Evolutionary conservation across 768 basidiomycete genomes (phyloP).

Genomic region (Mycena latifolia): DNA sequence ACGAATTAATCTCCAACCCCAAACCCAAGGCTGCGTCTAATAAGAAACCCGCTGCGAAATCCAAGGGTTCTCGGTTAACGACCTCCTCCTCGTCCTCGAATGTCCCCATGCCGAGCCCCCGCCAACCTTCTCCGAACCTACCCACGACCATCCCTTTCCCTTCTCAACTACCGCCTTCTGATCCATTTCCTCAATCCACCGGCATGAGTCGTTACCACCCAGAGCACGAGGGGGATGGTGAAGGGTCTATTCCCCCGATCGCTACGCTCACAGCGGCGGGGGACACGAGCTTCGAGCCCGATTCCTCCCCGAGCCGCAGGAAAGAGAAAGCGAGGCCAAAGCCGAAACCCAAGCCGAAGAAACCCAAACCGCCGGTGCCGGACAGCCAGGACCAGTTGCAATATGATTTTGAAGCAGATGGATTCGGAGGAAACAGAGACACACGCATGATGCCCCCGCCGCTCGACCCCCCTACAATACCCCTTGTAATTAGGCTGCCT

Average conservation of each 20-base stretch:
- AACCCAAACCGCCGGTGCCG: background rate
- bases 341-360: constrained; percentile 1
- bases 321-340: constrained; percentile 1
- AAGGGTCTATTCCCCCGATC: constrained; percentile 22
- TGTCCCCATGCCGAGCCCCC: constrained; percentile 16
- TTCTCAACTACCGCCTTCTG: constrained; percentile 30
- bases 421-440: background rate
- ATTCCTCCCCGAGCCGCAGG: constrained; percentile 11
- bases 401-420: background rate
- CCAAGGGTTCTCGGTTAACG: background rate
- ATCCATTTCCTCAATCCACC: constrained; percentile 30
- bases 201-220: constrained; percentile 10
- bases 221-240: constrained; percentile 3
- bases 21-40: background rate
- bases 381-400: background rate
- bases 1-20: constrained; percentile 18
- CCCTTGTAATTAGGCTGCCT: background rate
- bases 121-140: constrained; percentile 6
- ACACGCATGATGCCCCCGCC: constrained; percentile 6
- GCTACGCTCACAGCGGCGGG: constrained; percentile 13
- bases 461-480: background rate
- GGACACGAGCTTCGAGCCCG: constrained; percentile 21
- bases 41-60: background rate
- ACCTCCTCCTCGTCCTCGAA: constrained; percentile 18
- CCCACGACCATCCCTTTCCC: constrained; percentile 1